These are phyloP conservation scores for Sphaerostilbella broomeana DNA, from an alignment of 2,329 filamentous ascomycete genomes.

Conservation along the genomic window DNA sequence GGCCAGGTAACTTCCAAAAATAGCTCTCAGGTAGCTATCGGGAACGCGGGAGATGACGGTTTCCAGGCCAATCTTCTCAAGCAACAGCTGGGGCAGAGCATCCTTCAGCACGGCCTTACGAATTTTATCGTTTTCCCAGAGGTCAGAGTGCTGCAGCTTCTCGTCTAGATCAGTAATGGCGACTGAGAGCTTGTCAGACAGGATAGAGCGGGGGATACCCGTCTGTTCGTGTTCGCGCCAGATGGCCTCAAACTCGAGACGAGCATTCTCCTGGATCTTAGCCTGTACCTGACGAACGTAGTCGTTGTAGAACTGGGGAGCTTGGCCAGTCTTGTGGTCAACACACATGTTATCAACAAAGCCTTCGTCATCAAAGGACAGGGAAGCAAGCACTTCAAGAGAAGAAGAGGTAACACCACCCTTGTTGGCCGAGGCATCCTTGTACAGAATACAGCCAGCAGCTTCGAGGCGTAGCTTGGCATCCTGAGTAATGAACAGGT, in stretches of 20 bases:
- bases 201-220: slow-evolving; percentile 70
- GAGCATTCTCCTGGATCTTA: slow-evolving; percentile 84
- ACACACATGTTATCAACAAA: slow-evolving; percentile 96
- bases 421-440: slow-evolving; percentile 98
- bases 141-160: slow-evolving; percentile 84
- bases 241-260: slow-evolving; percentile 94
- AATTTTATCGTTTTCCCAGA: slow-evolving; percentile 80
- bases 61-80: slow-evolving; percentile 86
- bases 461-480: slow-evolving; percentile 92
- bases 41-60: slow-evolving; percentile 83
- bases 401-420: slow-evolving; percentile 97
- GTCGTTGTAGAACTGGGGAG: slow-evolving; percentile 83
- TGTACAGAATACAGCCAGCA: slow-evolving; percentile 92
- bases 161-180: slow-evolving; percentile 97
- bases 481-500: slow-evolving; percentile 97
- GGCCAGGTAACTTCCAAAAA: slow-evolving; percentile 93
- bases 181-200: slow-evolving; percentile 83
- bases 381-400: slow-evolving; percentile 86
- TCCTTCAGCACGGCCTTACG: slow-evolving; percentile 73
- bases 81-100: slow-evolving; percentile 74
- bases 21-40: slow-evolving; percentile 83
- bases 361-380: slow-evolving; percentile 85
- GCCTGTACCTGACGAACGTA: slow-evolving; percentile 91
- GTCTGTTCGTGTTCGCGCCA: slow-evolving; percentile 90
- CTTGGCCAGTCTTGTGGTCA: slow-evolving; percentile 56